phyloP scores from a whole-genome alignment of 129 eudicot species.

The Tagetes patula region DNA sequence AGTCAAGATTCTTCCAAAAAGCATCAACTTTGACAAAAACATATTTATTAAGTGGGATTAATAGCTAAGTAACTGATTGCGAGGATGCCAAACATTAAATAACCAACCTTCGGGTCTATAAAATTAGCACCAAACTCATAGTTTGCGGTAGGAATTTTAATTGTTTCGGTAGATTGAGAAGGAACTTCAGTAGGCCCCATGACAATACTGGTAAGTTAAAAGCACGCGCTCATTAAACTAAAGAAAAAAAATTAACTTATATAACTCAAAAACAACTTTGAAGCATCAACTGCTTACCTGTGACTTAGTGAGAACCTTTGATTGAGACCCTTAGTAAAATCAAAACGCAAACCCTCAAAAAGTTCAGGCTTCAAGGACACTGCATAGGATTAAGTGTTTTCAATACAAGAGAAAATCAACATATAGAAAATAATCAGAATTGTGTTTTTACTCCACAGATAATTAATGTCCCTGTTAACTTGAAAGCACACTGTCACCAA shows the following conservation, averaged over 20 bases:
- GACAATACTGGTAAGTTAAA: slow-evolving; percentile 43
- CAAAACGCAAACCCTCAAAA: slow-evolving; percentile 94
- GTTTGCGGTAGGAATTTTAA: slow-evolving; percentile 71
- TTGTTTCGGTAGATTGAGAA: slow-evolving; percentile 67
- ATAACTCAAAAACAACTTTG: not conserved
- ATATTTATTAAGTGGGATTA: slow-evolving; percentile 16
- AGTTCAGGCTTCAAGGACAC: slow-evolving; percentile 86
- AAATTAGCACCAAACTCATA: slow-evolving; percentile 97
- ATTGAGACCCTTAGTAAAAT: slow-evolving; percentile 78
- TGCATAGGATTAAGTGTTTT: slow-evolving; percentile 21
- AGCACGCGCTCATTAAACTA: not conserved
- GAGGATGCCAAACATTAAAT: not conserved
- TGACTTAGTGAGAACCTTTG: slow-evolving; percentile 79
- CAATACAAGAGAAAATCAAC: not conserved
- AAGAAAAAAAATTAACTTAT: not conserved
- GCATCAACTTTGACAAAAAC: slow-evolving; percentile 64
- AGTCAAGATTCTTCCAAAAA: slow-evolving; percentile 76
- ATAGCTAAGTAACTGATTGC: not conserved
- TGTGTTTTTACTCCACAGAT: not conserved
- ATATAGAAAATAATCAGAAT: not conserved
- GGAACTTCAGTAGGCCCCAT: slow-evolving; percentile 97
- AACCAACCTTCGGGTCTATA: slow-evolving; percentile 74
- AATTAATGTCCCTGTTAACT: not conserved
- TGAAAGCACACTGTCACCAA: not conserved
- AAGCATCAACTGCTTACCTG: slow-evolving; percentile 42